phyloP scores from a whole-genome alignment of 164 flowering plant species.

The Tetracentron sinense region DNA sequence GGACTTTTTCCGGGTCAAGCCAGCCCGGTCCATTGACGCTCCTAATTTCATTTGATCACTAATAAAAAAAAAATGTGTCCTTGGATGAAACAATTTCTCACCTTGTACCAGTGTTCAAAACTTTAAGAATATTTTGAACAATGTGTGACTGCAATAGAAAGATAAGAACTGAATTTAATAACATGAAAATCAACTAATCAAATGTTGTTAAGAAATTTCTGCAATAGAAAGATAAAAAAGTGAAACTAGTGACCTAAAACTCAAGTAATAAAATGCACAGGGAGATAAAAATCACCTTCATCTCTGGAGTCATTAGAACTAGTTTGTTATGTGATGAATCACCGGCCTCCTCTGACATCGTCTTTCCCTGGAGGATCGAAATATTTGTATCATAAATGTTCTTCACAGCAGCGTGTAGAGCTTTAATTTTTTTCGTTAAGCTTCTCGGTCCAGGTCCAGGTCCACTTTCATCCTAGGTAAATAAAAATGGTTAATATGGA shows the following conservation, averaged over 20 bases:
- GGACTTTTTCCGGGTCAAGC: no score
- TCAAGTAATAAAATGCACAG: background rate
- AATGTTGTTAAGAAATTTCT: no score
- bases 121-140: constrained; percentile 42
- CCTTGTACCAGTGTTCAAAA: constrained; percentile 66
- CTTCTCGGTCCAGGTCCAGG: no score
- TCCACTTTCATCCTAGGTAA: background rate
- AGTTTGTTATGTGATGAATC: background rate
- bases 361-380: constrained; percentile 45
- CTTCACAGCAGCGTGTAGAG: no score
- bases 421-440: no score
- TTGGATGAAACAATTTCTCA: constrained; percentile 23
- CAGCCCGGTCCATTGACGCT: no score
- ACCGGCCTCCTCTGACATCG: constrained; percentile 13
- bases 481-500: background rate
- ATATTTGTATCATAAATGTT: no score
- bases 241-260: no score
- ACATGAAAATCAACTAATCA: background rate
- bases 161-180: background rate
- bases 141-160: constrained; percentile 43
- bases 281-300: constrained; percentile 39
- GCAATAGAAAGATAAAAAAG: no score
- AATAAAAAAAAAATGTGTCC: background rate
- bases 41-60: background rate
- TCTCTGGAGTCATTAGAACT: constrained; percentile 29